A percentile compares a stretch with the other conserved stretches of the same genome.
Conservation (phyloP, 345 rosid species). For the Brassica cretica region DNA sequence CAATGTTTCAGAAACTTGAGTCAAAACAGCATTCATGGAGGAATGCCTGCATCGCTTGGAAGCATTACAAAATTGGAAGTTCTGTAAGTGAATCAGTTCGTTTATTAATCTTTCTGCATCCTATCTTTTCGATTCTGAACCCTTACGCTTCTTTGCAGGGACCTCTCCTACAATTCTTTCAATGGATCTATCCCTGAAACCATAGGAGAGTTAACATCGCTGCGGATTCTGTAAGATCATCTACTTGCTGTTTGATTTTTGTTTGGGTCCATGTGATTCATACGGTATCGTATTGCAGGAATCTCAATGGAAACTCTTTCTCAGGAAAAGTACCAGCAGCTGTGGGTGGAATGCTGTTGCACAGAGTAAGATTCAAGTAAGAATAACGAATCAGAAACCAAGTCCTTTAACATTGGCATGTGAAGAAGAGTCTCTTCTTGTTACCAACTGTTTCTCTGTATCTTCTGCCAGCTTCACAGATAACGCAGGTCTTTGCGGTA, state of each 20-base stretch:
- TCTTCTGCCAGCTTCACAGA: constrained; percentile 84
- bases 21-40: constrained; percentile 71
- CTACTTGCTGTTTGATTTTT: background rate
- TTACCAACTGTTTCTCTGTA: constrained; percentile 19
- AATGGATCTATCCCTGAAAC: constrained; percentile 89
- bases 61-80: constrained; percentile 59
- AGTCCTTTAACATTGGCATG: background rate
- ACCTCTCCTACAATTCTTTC: constrained; percentile 84
- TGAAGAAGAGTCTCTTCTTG: background rate
- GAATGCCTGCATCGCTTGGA: constrained; percentile 77
- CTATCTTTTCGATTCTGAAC: constrained; percentile 11
- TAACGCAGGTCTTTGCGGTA: constrained; percentile 92
- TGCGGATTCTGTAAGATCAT: constrained; percentile 72
- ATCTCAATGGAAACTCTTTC: constrained; percentile 86
- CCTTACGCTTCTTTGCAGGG: constrained; percentile 52
- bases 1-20: constrained; percentile 74
- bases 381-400: constrained; percentile 28
- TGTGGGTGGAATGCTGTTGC: constrained; percentile 89
- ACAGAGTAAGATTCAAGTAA: constrained; percentile 96
- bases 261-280: background rate
- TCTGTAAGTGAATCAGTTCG: constrained; percentile 57
- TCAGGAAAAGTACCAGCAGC: constrained; percentile 88
- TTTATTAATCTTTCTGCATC: background rate
- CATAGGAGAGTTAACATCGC: constrained; percentile 73
- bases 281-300: constrained; percentile 49